Conservation (phyloP, 108 stramenopile species). For the Skeletonema menzelii region DNA sequence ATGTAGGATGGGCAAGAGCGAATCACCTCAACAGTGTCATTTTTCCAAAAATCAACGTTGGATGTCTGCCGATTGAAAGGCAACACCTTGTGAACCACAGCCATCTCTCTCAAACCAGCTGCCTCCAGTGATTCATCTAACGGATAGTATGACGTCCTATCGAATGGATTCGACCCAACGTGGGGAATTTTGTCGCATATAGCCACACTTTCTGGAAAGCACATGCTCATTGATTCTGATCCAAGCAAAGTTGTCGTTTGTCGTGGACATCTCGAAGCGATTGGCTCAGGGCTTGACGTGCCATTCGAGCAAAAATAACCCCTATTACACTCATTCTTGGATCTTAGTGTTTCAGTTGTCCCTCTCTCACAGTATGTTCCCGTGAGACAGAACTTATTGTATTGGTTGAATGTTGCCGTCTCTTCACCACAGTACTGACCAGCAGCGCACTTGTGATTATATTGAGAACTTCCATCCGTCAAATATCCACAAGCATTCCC, state of each 20-base stretch:
- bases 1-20: conserved; percentile 69
- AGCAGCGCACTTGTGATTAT: conserved; percentile 66
- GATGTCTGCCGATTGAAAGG: conserved; percentile 55
- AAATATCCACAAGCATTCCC: conserved; percentile 72
- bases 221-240: conserved; percentile 42
- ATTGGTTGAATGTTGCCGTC: conserved; percentile 59
- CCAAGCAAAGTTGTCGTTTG: conserved; percentile 61
- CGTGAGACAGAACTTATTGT: conserved; percentile 40
- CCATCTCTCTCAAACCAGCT: conserved; percentile 54
- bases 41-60: conserved; percentile 54
- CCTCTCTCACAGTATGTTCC: conserved; percentile 76
- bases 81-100: conserved; percentile 61
- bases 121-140: conserved; percentile 27
- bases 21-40: conserved; percentile 79
- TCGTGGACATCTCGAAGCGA: conserved; percentile 59
- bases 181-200: conserved; percentile 77
- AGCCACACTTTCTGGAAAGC: conserved; percentile 52
- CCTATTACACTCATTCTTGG: conserved; percentile 66
- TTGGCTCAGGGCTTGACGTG: conserved; percentile 42
- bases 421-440: conserved; percentile 57
- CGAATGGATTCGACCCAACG: conserved; percentile 37
- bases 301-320: conserved; percentile 72
- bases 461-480: conserved; percentile 65
- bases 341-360: conserved; percentile 43
- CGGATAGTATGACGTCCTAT: conserved; percentile 63